phyloP scores from a whole-genome alignment of 495 filamentous ascomycete genomes.

The Talaromyces thailandensis region DNA sequence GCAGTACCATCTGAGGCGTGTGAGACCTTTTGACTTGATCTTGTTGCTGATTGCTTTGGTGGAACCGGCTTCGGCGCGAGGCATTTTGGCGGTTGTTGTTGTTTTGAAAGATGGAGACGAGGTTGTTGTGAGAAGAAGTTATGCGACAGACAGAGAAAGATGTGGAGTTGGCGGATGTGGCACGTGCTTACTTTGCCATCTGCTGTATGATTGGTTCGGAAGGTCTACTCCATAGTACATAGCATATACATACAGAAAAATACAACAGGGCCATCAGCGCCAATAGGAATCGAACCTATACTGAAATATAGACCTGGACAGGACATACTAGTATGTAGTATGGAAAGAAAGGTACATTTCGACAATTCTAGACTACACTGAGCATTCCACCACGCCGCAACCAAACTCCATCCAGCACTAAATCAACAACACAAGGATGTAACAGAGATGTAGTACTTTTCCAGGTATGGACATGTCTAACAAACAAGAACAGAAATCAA shows the following conservation, averaged over 20 bases:
- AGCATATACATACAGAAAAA: too few species aligned
- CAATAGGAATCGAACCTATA: too few species aligned
- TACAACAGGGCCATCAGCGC: too few species aligned
- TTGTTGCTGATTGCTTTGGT: constrained; percentile 83
- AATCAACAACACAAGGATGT: background rate
- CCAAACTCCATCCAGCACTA: background rate
- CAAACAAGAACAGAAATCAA: background rate
- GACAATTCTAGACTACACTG: background rate
- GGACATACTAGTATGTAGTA: too few species aligned
- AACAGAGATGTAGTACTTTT: background rate
- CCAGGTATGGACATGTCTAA: background rate
- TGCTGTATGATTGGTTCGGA: background rate
- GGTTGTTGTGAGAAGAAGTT: background rate
- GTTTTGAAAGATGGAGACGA: background rate
- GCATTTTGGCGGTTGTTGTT: constrained; percentile 45
- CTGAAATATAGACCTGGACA: too few species aligned
- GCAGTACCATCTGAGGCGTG: constrained; percentile 74
- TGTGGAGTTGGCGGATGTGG: background rate
- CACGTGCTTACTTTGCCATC: background rate
- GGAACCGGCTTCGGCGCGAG: constrained; percentile 80
- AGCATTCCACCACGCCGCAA: background rate
- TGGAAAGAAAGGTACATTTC: background rate
- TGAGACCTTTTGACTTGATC: constrained; percentile 77
- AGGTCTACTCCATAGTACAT: too few species aligned
- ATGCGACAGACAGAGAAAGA: background rate